phyloP scores from a whole-genome alignment of 1,139 yeast species.

The Pichia sp. region DNA sequence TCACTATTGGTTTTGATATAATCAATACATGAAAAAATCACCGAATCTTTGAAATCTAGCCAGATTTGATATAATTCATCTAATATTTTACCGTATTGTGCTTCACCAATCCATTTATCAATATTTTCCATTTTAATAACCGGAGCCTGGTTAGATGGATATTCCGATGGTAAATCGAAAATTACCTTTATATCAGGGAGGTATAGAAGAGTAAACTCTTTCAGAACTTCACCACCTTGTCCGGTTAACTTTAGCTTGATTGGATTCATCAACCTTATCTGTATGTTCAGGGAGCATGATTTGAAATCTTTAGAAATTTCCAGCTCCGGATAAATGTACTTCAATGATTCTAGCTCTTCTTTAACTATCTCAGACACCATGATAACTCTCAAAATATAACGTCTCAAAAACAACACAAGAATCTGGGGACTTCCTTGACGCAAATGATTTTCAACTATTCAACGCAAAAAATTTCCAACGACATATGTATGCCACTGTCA shows the following conservation, averaged over 20 bases:
- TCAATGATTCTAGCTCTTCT: constrained; percentile 41
- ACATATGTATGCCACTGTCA: too few species aligned
- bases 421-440: too few species aligned
- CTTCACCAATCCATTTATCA: constrained; percentile 23
- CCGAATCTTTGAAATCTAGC: constrained; percentile 34
- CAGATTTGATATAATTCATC: constrained; percentile 27
- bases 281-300: constrained; percentile 18
- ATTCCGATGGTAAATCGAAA: constrained; percentile 23
- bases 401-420: too few species aligned
- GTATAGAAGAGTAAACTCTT: too few species aligned
- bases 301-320: constrained; percentile 16
- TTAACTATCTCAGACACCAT: constrained; percentile 6
- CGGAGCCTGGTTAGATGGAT: constrained; percentile 18
- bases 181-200: too few species aligned
- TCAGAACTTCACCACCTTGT: too few species aligned
- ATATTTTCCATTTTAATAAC: constrained; percentile 1
- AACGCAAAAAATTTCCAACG: too few species aligned
- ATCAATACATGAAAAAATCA: constrained; percentile 41
- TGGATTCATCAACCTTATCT: too few species aligned
- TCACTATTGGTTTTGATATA: constrained; percentile 27
- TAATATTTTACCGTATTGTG: constrained; percentile 15
- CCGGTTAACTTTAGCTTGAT: too few species aligned
- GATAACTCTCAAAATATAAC: too few species aligned
- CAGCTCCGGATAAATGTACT: constrained; percentile 44
- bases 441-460: too few species aligned